Base-by-base conservation (phyloP, 257 asterid species). In the Mentha longifolia region DNA sequence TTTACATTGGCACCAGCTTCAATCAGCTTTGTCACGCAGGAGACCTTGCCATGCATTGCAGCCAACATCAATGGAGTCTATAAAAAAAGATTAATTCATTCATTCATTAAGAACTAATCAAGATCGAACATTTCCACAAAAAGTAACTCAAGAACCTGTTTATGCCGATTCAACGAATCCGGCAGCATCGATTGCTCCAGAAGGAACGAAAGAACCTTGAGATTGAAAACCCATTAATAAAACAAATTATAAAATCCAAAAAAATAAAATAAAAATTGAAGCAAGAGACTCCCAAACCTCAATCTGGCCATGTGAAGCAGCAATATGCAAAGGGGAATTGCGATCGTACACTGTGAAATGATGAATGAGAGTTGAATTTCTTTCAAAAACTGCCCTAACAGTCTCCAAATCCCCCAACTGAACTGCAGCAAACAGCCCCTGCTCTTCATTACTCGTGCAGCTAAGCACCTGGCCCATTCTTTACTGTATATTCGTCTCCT, bases 1-100 rank as follows among this genome's bases (percentile, higher is more conserved):
- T 25, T 47, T 80, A 91, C 99, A 82, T 91, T 88, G 31, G 98
- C 97, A 74, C 98, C 99, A 13, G 93, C 92, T 85, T 88, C 90
- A 49, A 89, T 94, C 37, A 94, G 93, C 84, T 83, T 89, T 62
- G 81, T 71, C 77, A 88, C 88, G 73, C 98, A 89, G n/a, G 85
- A 71, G 80, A 88, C 76, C 84, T 89, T 91, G 61, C 99, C 99
- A 63, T 91, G 95, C 96, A 94, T 88, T 81, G 99, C 95, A 64
- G 99, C 99, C 85, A 94, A 69, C 98, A 94, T 94, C 85, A 94
- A 77, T 56, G 98, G 98, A 74, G 99, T 94, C 98, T 94, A 76
- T 31, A 75, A 28, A 28, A 28, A 25, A 2, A 28, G 2, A 28
- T 28, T 28, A 3, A 54, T 22, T 4, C 37, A 67, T 14, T 25